phyloP scores from a whole-genome alignment of 1,139 yeast genomes.

The Spencermartinsiella ligniputridi region DNA sequence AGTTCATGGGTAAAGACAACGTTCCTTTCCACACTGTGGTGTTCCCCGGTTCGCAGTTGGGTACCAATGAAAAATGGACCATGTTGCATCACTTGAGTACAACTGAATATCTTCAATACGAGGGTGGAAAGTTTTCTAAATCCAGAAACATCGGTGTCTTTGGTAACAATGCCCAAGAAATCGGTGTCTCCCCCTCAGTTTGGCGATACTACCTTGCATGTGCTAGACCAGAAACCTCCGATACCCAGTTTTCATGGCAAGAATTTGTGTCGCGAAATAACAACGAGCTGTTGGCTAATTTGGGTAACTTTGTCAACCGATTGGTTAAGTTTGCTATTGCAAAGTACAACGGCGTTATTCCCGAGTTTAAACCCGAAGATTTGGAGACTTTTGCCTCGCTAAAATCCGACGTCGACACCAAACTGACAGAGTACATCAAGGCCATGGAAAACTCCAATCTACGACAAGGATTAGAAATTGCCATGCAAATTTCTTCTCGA shows the following conservation, averaged over 20 bases:
- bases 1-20: conserved; percentile 99
- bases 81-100: conserved; percentile 86
- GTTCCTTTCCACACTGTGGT: conserved; percentile 98
- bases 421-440: conserved; percentile 57
- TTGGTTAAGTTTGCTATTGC: conserved; percentile 84
- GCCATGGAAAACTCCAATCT: conserved; percentile 74
- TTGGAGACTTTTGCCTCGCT: conserved; percentile 38
- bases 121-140: conserved; percentile 96
- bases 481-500: conserved; percentile 86
- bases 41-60: conserved; percentile 88
- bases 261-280: conserved; percentile 93
- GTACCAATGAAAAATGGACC: conserved; percentile 88
- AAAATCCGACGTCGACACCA: conserved; percentile 51
- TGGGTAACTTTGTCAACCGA: conserved; percentile 96
- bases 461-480: conserved; percentile 84
- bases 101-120: conserved; percentile 94
- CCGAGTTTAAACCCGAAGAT: conserved; percentile 45
- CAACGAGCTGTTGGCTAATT: conserved; percentile 86
- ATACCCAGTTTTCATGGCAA: conserved; percentile 94
- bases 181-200: conserved; percentile 85
- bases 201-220: conserved; percentile 96
- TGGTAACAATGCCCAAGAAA: conserved; percentile 94
- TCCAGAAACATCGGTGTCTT: conserved; percentile 96
- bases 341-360: conserved; percentile 87
- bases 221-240: conserved; percentile 92